Percentiles rank a stretch among this genome's conserved stretches.
Conservation (phyloP, 2,329 filamentous ascomycete genomes). For the Microcyclosporella mali region DNA sequence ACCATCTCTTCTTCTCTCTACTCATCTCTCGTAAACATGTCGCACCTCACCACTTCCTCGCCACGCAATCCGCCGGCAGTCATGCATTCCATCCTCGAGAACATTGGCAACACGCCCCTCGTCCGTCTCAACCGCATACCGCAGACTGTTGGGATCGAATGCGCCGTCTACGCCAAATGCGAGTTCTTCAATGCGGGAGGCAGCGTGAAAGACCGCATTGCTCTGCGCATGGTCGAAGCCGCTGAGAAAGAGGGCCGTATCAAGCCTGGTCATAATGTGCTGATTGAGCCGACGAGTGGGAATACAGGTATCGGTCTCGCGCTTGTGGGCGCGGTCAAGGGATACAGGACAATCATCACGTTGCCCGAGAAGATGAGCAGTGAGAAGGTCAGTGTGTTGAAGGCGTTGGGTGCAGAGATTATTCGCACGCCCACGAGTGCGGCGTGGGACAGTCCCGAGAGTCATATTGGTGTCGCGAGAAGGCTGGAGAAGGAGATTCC, state of each 20-base stretch:
- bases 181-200: conserved; percentile 58
- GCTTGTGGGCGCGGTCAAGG: conserved; percentile 89
- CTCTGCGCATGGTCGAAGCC: conserved; percentile 93
- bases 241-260: conserved; percentile 87
- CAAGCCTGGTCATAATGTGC: conserved; percentile 82
- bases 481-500: conserved; percentile 91
- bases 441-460: conserved; percentile 89
- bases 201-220: conserved; percentile 88
- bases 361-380: conserved; percentile 99
- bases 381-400: conserved; percentile 92
- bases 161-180: conserved; percentile 40
- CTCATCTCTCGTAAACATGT: conserved; percentile 19
- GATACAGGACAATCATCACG: conserved; percentile 97
- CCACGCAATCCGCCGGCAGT: conserved; percentile 48
- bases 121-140: conserved; percentile 91
- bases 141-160: conserved; percentile 80
- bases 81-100: conserved; percentile 66
- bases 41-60: conserved; percentile 38
- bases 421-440: conserved; percentile 95
- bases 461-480: conserved; percentile 89
- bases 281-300: conserved; percentile 96
- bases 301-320: conserved; percentile 97
- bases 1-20: conserved; percentile 1
- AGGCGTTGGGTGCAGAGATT: conserved; percentile 91
- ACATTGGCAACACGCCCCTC: conserved; percentile 94